A percentile compares a stretch with the other conserved stretches of the same genome.
These are phyloP conservation scores for Xylaria sp. DNA, from an alignment of 2,329 filamentous ascomycete genomes.

Conservation along the genomic window DNA sequence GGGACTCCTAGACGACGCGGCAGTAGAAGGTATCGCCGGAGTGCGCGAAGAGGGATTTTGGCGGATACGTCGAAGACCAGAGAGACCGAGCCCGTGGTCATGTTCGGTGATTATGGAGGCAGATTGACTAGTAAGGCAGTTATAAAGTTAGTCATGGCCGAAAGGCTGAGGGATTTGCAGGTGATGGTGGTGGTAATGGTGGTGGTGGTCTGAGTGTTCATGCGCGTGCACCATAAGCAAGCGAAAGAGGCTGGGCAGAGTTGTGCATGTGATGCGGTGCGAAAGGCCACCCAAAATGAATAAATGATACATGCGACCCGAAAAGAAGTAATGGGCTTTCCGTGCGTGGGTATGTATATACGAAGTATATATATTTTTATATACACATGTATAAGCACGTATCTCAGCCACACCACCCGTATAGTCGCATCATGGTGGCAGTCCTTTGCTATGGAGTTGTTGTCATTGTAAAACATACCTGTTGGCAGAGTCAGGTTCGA, in stretches of 20 bases:
- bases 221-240: slow-evolving; percentile 28
- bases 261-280: slow-evolving; percentile 29
- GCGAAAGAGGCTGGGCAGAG: slow-evolving; percentile 25
- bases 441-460: background rate
- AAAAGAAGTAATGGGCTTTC: background rate
- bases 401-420: background rate
- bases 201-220: slow-evolving; percentile 13
- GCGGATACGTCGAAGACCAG: slow-evolving; percentile 91
- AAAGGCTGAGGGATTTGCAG: slow-evolving; percentile 34
- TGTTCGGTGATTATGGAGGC: slow-evolving; percentile 81
- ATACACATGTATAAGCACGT: background rate
- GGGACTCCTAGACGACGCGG: slow-evolving; percentile 71
- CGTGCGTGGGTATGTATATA: background rate
- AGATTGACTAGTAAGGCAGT: slow-evolving; percentile 66
- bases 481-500: slow-evolving; percentile 76
- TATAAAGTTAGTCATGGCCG: slow-evolving; percentile 43
- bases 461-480: slow-evolving; percentile 66
- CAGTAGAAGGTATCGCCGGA: slow-evolving; percentile 72
- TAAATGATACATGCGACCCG: background rate
- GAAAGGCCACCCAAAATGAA: background rate
- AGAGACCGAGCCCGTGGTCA: slow-evolving; percentile 86
- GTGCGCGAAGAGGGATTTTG: slow-evolving; percentile 78
- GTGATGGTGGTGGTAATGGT: slow-evolving; percentile 2
- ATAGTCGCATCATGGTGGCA: slow-evolving; percentile 1
- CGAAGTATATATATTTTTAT: background rate